phyloP scores from a whole-genome alignment of 2,329 filamentous ascomycete species.

The Exophiala xenobiotica region DNA sequence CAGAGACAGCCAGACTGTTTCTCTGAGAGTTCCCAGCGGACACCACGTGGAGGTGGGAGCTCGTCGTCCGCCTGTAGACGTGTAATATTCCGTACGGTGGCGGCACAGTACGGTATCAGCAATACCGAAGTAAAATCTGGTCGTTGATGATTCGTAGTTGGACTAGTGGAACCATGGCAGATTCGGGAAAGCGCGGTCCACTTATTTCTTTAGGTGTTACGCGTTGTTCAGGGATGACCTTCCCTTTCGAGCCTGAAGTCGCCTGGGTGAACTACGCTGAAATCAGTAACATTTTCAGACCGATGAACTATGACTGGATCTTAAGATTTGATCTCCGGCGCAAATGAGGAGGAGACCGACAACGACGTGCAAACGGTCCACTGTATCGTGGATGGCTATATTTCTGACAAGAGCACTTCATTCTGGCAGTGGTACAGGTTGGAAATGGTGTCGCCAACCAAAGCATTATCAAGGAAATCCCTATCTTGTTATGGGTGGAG shows the following conservation, averaged over 20 bases:
- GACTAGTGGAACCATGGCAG: no score
- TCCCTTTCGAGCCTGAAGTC: not conserved
- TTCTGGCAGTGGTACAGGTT: slow-evolving; percentile 44
- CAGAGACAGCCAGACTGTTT: slow-evolving; percentile 9
- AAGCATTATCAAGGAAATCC: no score
- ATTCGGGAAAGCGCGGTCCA: no score
- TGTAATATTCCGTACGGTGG: no score
- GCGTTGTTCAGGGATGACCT: not conserved
- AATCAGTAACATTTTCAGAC: not conserved
- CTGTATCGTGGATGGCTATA: slow-evolving; percentile 46
- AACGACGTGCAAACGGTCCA: slow-evolving; percentile 48
- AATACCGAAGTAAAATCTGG: no score
- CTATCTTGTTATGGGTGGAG: no score
- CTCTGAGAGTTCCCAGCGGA: slow-evolving; percentile 11
- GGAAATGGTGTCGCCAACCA: not conserved
- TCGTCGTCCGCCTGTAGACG: slow-evolving; percentile 6
- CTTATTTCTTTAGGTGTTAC: no score
- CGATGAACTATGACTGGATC: not conserved
- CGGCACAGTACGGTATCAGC: no score
- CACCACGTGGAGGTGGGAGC: slow-evolving; percentile 9
- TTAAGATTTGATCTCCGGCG: slow-evolving; percentile 52
- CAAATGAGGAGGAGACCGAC: slow-evolving; percentile 43
- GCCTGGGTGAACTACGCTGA: not conserved
- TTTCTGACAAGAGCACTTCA: slow-evolving; percentile 43
- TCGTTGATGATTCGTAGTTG: no score